Conservation (phyloP, 75 land plant species). For the Cunninghamia lanceolata region DNA sequence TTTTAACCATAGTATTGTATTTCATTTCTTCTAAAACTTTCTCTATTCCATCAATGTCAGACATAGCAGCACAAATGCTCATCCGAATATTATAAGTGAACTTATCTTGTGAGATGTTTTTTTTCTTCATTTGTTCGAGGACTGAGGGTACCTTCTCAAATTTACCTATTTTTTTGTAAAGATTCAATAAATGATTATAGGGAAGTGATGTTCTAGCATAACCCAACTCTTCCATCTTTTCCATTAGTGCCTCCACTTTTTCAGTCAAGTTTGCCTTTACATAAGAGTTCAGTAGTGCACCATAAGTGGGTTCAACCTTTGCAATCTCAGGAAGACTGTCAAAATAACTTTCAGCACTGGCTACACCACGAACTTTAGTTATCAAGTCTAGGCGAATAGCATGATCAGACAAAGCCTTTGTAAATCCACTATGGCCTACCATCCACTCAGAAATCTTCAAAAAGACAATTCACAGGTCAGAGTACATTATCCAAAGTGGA, state of each 20-base stretch:
- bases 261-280: conserved; percentile 37
- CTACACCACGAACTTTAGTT: conserved; percentile 46
- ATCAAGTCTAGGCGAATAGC: conserved; percentile 65
- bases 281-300: conserved; percentile 68
- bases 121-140: conserved; percentile 46
- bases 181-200: conserved; percentile 55
- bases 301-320: conserved; percentile 53
- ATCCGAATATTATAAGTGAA: conserved; percentile 68
- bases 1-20: conserved; percentile 24
- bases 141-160: conserved; percentile 49
- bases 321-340: conserved; percentile 29
- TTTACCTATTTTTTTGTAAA: conserved; percentile 42
- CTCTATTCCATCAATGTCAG: conserved; percentile 55
- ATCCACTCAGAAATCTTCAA: conserved; percentile 73
- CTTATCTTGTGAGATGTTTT: conserved; percentile 49
- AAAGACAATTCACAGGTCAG: background rate
- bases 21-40: conserved; percentile 55
- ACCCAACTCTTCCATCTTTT: conserved; percentile 58
- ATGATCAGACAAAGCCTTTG: conserved; percentile 30
- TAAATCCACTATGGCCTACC: conserved; percentile 18
- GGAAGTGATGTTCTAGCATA: conserved; percentile 39
- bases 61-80: conserved; percentile 50
- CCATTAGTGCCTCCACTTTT: conserved; percentile 37
- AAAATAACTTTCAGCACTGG: conserved; percentile 56
- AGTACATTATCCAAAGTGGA: background rate